Evolutionary conservation across 495 filamentous ascomycete genomes (phyloP).

Genomic region (Geoglossum glabrum): DNA sequence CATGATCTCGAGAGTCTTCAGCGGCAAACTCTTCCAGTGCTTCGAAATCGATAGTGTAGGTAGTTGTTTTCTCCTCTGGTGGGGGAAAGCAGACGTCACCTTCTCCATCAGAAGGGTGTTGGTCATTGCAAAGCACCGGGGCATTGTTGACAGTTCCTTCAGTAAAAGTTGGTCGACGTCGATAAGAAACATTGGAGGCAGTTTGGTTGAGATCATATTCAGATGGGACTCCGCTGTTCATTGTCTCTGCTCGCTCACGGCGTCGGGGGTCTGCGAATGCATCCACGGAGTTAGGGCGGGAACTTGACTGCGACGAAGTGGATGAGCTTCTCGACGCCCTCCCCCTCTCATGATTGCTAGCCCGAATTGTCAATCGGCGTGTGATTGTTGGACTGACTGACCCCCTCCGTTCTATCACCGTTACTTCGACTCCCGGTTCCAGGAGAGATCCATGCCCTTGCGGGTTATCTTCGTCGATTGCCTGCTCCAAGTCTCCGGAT

Average conservation of each 20-base stretch:
- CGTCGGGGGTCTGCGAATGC: constrained; percentile 69
- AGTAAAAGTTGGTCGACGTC: constrained; percentile 38
- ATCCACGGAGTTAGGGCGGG: constrained; percentile 91
- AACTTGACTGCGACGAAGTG: constrained; percentile 45
- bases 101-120: constrained; percentile 28
- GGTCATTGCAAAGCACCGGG: constrained; percentile 23
- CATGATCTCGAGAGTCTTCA: constrained; percentile 20
- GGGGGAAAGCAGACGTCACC: constrained; percentile 75
- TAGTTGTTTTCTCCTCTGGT: constrained; percentile 36
- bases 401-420: neutral
- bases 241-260: constrained; percentile 43
- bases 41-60: constrained; percentile 62
- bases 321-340: constrained; percentile 28
- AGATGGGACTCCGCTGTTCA: constrained; percentile 37
- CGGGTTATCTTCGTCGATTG: constrained; percentile 1
- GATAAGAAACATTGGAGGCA: constrained; percentile 44
- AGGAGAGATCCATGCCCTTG: neutral
- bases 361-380: neutral
- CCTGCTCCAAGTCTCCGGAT: neutral
- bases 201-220: constrained; percentile 48
- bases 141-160: constrained; percentile 30
- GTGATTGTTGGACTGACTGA: neutral
- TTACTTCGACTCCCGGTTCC: neutral
- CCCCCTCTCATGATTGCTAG: constrained; percentile 9
- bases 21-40: constrained; percentile 72